Conservation (phyloP, 140 eudicot genomes). For the Stevia rebaudiana region DNA sequence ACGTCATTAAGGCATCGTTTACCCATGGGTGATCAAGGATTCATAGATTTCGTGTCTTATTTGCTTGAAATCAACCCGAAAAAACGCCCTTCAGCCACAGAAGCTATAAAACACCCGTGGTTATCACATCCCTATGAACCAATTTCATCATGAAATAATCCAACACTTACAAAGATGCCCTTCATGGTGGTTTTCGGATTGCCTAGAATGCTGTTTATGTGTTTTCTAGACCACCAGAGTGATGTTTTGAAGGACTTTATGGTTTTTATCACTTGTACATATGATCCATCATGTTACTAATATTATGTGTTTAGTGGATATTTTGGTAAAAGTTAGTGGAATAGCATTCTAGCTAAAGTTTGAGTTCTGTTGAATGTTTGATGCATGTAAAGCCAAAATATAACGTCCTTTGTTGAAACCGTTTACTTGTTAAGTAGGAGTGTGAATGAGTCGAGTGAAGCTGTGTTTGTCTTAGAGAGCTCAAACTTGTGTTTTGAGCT, state of each 20-base stretch:
- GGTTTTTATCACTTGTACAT: slow-evolving; percentile 48
- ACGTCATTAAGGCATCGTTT: slow-evolving; percentile 84
- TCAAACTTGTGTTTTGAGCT: background rate
- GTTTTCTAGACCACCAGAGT: slow-evolving; percentile 19
- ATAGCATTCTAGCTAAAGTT: slow-evolving; percentile 20
- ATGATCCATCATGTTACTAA: slow-evolving; percentile 21
- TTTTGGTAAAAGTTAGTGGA: slow-evolving; percentile 14
- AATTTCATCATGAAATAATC: slow-evolving; percentile 62
- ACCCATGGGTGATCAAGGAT: slow-evolving; percentile 99
- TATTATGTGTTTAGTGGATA: slow-evolving; percentile 24
- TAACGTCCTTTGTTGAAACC: background rate
- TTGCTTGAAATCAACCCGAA: slow-evolving; percentile 79
- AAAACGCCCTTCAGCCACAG: slow-evolving; percentile 88
- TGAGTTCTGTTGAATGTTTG: slow-evolving; percentile 14
- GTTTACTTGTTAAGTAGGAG: background rate
- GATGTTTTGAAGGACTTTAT: slow-evolving; percentile 34
- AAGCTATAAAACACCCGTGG: slow-evolving; percentile 97
- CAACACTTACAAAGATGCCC: slow-evolving; percentile 8
- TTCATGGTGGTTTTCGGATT: slow-evolving; percentile 1
- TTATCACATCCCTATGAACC: slow-evolving; percentile 94
- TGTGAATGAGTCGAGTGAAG: no score
- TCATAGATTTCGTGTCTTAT: slow-evolving; percentile 81
- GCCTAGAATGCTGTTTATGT: slow-evolving; percentile 31
- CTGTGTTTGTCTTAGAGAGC: background rate
- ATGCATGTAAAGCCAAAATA: slow-evolving; percentile 14